Base-by-base conservation (phyloP, 2,329 filamentous ascomycete genomes). In the Penicillium sp. region DNA sequence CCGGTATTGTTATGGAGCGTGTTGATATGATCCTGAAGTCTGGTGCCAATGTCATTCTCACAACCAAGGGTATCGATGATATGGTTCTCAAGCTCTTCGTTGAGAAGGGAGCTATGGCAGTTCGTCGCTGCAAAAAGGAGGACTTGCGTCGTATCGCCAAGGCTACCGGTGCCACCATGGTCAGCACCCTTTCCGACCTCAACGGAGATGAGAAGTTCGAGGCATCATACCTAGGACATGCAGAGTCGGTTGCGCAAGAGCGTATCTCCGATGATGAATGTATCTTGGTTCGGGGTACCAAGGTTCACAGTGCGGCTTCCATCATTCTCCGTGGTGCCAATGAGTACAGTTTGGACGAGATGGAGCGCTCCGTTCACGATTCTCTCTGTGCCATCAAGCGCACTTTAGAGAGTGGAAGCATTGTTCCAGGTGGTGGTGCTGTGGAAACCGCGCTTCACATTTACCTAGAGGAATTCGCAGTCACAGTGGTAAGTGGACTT, bases 371-470 rank as follows among this genome's bases (percentile, higher is more conserved):
- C 1, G 84, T 99, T 14, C 93, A 99, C 76, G 93, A 99, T 74
- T 95, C 92, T 12, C 80, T 99, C 39, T 96, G 89, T 60, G 93
- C 93, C 39, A 91, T 99, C 57, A 99, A 99, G 84, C 84, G 93
- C 62, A 96, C 93, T 3, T 80, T 99, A 7, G 93, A 99, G 77
- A 95, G 89, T 66, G 93, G 93, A 64, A 91, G 88, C 74, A 95
- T 99, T 59, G 93, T 99, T 33, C 93, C 93, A 13, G 93, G 93
- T 59, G 93, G 93, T 59, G 93, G 92, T 67, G 93, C 93, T 36
- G 92, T 96, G 18, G 93, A 99, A 78, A 97, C 93, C n/a, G 93
- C 93, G 41, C 82, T 99, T 58, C 93, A 97, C 77, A 99, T 99
- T 69, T 99, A 97, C 76, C 82, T 99, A 29, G 93, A 99, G 77